Base-by-base conservation (phyloP, 768 basidiomycete genomes). In the Artomyces pyxidatus region DNA sequence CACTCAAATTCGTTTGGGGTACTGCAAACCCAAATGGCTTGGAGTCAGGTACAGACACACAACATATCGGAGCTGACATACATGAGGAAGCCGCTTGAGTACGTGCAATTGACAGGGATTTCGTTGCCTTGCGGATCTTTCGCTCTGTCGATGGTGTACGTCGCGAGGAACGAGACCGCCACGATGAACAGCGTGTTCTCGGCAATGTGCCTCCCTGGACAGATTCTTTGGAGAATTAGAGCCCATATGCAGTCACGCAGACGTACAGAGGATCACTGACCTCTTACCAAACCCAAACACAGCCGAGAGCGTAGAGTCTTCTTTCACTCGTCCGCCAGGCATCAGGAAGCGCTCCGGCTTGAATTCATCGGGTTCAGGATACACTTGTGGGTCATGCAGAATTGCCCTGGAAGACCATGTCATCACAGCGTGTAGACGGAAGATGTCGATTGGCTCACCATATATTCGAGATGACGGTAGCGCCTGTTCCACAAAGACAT, bases 341-440 rank as follows among this genome's bases (percentile, higher is more conserved):
- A n/a, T 44, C 5, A 50, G 42, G 40, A 50, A 50, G 2, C 53
- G 35, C 23, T 54, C 50, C n/a, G 53, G 53, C 17, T 32, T 23
- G 42, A 45, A 54, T 21, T 14, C 26, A 3, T 47, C 39, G 16
- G 53, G 50, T 14, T 54, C 49, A 6, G 50, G 37, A 23, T 51
- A 54, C 21, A 25, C 35, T 22, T 39, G 16, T 19, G 37, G 51
- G 35, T 54, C 50, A 14, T 43, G 49, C 26, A 47, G 21, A 5
- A 54, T 54, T 12, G 32, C 27, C 53, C 53, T 54, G 26, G 16
- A 47, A 16, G 22, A n/a, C n/a, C 28, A 10, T 6, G 14, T 17
- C n/a, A 25, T 6, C 29, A 17, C 22, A 26, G 19, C 22, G 9
- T 4, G 14, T 6, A 11, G n/a, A n/a, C n/a, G n/a, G n/a, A n/a